phyloP scores from a whole-genome alignment of 1,139 yeast genomes.

The Candida sanyaensis region DNA sequence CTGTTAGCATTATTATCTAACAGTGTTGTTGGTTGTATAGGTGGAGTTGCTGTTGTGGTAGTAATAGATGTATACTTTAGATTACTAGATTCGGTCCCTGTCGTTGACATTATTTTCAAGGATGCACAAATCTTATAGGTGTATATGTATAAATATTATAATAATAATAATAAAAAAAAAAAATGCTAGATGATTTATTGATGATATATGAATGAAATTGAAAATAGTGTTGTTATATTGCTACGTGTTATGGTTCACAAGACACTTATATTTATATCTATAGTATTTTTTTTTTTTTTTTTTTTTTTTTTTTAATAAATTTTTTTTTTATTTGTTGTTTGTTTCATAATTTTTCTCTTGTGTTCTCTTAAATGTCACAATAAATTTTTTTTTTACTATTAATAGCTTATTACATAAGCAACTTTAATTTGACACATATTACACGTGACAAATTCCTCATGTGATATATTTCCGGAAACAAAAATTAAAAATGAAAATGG shows the following conservation, averaged over 20 bases:
- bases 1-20: neutral
- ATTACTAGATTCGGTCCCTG: neutral
- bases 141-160: neutral
- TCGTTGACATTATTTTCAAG: neutral
- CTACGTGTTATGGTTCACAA: neutral
- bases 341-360: neutral
- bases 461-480: no score
- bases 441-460: neutral
- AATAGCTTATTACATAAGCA: neutral
- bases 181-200: no score
- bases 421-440: neutral
- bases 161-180: no score
- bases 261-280: neutral
- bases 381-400: neutral
- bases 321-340: neutral
- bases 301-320: neutral
- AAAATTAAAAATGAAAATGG: no score
- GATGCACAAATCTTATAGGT: neutral
- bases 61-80: conserved; percentile 1
- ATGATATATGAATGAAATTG: neutral
- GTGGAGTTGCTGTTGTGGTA: conserved; percentile 7
- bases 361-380: neutral
- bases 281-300: neutral
- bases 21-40: conserved; percentile 5
- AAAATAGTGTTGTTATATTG: neutral